A percentile compares a stretch with the other conserved stretches of the same genome.
Conservation (phyloP, 306 rosid species). For the Betula pendula region DNA sequence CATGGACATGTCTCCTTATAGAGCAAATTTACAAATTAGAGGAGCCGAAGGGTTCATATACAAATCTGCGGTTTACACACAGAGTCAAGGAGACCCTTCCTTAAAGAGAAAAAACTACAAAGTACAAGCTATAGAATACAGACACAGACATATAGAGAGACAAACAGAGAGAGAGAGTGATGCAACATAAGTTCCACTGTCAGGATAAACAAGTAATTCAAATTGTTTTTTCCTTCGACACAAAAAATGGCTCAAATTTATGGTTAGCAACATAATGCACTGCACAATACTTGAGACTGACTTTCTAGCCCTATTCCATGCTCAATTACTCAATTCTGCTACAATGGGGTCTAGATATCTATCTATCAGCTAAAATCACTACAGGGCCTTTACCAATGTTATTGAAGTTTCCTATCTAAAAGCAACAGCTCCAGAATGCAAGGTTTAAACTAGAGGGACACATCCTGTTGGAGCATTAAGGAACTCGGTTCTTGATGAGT, state of each 20-base stretch:
- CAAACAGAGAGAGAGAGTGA: neutral
- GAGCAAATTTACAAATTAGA: neutral
- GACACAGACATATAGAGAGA: neutral
- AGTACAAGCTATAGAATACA: neutral
- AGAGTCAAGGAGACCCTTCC: neutral
- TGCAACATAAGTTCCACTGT: neutral
- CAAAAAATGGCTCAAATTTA: neutral
- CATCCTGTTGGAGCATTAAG: neutral
- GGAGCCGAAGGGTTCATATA: neutral
- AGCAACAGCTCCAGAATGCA: conserved; percentile 1
- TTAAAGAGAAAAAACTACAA: neutral
- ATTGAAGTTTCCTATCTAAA: neutral
- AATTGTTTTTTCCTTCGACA: neutral
- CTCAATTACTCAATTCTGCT: conserved; percentile 1
- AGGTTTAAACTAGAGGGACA: neutral
- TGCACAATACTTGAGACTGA: neutral
- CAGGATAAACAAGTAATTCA: neutral
- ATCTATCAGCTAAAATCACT: neutral
- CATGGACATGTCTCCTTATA: neutral
- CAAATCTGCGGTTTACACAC: neutral
- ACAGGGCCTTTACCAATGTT: neutral
- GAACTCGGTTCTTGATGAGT: neutral
- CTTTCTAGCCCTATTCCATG: neutral
- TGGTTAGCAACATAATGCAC: neutral
- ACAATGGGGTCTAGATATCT: neutral